These are phyloP conservation scores for Euphorbia peplus DNA, from an alignment of 345 rosid genomes.

Conservation along the genomic window DNA sequence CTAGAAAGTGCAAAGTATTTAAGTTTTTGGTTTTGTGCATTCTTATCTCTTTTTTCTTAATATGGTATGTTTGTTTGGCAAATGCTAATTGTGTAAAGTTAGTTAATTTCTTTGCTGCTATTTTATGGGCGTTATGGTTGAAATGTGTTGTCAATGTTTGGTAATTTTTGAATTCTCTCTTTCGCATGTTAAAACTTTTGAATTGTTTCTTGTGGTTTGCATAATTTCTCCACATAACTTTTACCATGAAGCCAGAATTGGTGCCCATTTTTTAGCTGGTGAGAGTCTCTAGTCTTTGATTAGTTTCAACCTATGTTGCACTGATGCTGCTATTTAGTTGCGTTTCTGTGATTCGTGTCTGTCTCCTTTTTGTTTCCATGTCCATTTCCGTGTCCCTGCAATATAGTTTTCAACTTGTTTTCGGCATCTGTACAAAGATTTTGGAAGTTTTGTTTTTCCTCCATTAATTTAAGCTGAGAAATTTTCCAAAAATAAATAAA, in stretches of 20 bases:
- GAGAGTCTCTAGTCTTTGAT: neutral
- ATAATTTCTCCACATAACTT: neutral
- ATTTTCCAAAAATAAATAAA: too few relatives aligned
- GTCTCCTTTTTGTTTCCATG: too few relatives aligned
- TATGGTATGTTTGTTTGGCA: conserved; percentile 17
- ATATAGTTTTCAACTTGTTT: too few relatives aligned
- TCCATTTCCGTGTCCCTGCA: too few relatives aligned
- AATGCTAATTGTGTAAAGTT: conserved; percentile 10
- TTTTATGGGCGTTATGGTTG: conserved; percentile 16
- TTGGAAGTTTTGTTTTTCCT: neutral
- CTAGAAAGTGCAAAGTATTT: neutral
- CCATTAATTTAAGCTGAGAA: too few relatives aligned
- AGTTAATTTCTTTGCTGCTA: conserved; percentile 15
- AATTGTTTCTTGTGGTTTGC: neutral
- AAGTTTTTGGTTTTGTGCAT: neutral
- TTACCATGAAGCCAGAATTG: conserved; percentile 7
- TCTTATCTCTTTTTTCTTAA: conserved; percentile 17
- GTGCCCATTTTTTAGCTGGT: conserved; percentile 5
- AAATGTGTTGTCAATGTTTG: neutral
- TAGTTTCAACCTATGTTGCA: too few relatives aligned
- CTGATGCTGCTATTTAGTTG: too few relatives aligned
- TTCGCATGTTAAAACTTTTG: neutral
- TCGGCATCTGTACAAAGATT: conserved; percentile 8
- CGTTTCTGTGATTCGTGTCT: too few relatives aligned
- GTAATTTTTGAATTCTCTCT: neutral